A percentile compares a stretch with the other conserved stretches of the same genome.
These are phyloP conservation scores for Neofusicoccum parvum DNA, from an alignment of 2,329 filamentous ascomycete genomes.

Conservation along the genomic window DNA sequence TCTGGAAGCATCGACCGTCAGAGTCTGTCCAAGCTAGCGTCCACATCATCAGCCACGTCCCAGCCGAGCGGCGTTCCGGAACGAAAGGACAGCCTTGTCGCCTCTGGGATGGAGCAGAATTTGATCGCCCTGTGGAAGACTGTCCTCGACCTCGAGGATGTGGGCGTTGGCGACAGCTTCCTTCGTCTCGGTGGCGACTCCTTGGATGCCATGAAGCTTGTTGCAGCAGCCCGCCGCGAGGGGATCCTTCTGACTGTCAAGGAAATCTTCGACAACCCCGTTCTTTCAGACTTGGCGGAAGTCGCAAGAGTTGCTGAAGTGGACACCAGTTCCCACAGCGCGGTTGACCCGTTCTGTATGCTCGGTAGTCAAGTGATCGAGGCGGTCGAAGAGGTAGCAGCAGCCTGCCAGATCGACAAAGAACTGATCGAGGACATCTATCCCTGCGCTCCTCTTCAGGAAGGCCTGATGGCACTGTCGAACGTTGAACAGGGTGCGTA, in stretches of 20 bases:
- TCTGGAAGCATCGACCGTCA: constrained; percentile 16
- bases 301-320: constrained; percentile 27
- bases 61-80: constrained; percentile 23
- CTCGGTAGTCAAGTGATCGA: background rate
- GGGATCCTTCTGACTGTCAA: constrained; percentile 56
- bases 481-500: constrained; percentile 56
- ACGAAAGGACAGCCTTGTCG: constrained; percentile 24
- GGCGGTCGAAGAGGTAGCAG: background rate
- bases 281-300: constrained; percentile 49
- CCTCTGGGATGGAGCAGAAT: constrained; percentile 31
- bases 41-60: constrained; percentile 19
- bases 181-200: constrained; percentile 53
- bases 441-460: constrained; percentile 58
- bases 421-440: constrained; percentile 53
- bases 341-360: background rate
- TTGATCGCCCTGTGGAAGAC: constrained; percentile 31
- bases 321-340: no score
- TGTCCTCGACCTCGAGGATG: constrained; percentile 33
- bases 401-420: background rate
- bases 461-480: constrained; percentile 57
- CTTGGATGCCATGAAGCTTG: constrained; percentile 52
- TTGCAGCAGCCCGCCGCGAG: constrained; percentile 54
- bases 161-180: constrained; percentile 45
- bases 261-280: constrained; percentile 56
- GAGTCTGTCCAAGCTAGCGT: background rate